These are phyloP conservation scores for Echinosophora koreensis DNA, from an alignment of 306 rosid genomes.

Conservation along the genomic window DNA sequence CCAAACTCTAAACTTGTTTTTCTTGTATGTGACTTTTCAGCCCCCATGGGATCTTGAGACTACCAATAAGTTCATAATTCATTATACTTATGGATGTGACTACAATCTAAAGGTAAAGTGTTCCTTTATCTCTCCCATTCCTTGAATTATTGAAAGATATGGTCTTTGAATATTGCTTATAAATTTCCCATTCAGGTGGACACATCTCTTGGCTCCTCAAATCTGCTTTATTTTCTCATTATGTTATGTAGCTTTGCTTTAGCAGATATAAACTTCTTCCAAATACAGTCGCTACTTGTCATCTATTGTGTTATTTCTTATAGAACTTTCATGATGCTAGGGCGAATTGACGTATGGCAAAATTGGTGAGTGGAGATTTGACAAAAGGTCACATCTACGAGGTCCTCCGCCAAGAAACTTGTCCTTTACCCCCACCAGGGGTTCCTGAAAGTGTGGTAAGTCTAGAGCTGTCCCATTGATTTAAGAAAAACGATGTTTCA, in stretches of 20 bases:
- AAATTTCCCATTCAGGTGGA: not conserved
- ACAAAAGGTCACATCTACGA: conserved; percentile 85
- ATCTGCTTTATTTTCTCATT: conserved; percentile 35
- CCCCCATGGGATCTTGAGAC: conserved; percentile 94
- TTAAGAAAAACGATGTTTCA: not conserved
- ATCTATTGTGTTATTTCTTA: conserved; percentile 17
- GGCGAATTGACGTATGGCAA: conserved; percentile 92
- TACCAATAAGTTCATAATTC: conserved; percentile 74
- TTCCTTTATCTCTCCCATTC: conserved; percentile 29
- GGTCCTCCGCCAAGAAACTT: conserved; percentile 89
- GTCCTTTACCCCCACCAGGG: conserved; percentile 88
- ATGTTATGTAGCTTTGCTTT: conserved; percentile 32
- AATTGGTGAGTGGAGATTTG: conserved; percentile 97
- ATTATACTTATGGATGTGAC: conserved; percentile 94
- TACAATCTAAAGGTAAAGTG: conserved; percentile 76
- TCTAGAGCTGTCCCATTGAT: conserved; percentile 35
- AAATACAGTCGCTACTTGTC: not conserved
- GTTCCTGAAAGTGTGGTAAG: conserved; percentile 99
- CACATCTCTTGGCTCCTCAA: conserved; percentile 10
- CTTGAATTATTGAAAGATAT: conserved; percentile 10
- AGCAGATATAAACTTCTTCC: conserved; percentile 4
- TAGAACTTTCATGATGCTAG: conserved; percentile 52
- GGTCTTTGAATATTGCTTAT: conserved; percentile 14
- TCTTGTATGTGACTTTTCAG: conserved; percentile 62
- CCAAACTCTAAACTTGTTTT: conserved; percentile 23